These are phyloP conservation scores for Metschnikowia peoriensis DNA, from an alignment of 805 yeast species.

Conservation along the genomic window DNA sequence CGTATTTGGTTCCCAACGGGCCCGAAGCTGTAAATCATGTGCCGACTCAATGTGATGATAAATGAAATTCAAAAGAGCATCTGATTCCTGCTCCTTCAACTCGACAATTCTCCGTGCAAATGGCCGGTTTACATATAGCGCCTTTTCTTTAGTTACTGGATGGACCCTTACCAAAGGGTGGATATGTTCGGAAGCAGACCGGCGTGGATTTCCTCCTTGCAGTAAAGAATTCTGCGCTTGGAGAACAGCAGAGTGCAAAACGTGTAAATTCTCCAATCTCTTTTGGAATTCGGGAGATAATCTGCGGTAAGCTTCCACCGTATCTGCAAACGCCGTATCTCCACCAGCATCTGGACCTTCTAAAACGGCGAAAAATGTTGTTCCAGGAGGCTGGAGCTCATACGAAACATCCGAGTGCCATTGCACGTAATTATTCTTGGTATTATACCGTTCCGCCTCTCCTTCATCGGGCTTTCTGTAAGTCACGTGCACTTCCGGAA, in stretches of 20 bases:
- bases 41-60: conserved; percentile 30
- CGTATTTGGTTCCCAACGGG: conserved; percentile 35
- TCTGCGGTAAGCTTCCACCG: conserved; percentile 37
- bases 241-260: conserved; percentile 33
- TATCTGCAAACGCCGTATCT: conserved; percentile 37
- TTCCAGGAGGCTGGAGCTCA: conserved; percentile 36
- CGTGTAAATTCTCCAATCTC: conserved; percentile 31
- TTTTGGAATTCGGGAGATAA: conserved; percentile 34
- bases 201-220: conserved; percentile 32
- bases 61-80: conserved; percentile 28
- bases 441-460: conserved; percentile 27
- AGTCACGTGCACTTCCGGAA: conserved; percentile 34
- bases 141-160: conserved; percentile 34
- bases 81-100: conserved; percentile 34
- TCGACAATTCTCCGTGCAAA: conserved; percentile 34
- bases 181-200: conserved; percentile 31
- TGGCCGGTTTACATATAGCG: conserved; percentile 30
- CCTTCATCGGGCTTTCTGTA: conserved; percentile 29
- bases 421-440: conserved; percentile 27
- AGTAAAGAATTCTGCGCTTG: conserved; percentile 28
- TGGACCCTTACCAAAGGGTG: conserved; percentile 36
- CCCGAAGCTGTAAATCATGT: conserved; percentile 36
- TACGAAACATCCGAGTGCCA: conserved; percentile 40
- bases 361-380: conserved; percentile 32
- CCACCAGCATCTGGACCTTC: conserved; percentile 42